phyloP scores from a whole-genome alignment of 352 stramenopile species.

The Elongisporangium anandrum region DNA sequence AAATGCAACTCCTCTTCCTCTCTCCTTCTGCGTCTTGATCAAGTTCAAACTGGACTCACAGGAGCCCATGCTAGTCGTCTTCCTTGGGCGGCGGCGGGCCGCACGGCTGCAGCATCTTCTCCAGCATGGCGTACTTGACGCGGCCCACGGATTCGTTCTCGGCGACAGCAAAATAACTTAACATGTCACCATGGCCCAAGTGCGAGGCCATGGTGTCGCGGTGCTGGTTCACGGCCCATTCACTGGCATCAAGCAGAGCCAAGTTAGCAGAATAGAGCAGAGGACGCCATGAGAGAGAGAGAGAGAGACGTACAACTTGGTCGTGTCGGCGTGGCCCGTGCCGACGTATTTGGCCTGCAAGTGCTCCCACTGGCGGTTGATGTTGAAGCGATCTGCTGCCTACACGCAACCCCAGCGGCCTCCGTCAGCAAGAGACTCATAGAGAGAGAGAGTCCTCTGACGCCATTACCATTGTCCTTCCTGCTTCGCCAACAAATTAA shows the following conservation, averaged over 20 bases:
- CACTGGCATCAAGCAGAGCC: conserved; percentile 34
- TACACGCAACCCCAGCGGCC: conserved; percentile 11
- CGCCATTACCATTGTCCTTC: neutral
- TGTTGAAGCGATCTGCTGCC: conserved; percentile 87
- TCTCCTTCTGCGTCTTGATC: too few species aligned
- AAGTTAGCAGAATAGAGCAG: conserved; percentile 2
- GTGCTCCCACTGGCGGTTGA: conserved; percentile 93
- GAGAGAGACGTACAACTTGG: conserved; percentile 89
- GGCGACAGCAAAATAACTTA: conserved; percentile 96
- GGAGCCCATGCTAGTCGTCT: conserved; percentile 39
- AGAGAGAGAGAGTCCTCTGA: neutral
- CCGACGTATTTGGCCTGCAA: conserved; percentile 94
- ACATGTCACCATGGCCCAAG: conserved; percentile 96
- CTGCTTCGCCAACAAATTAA: neutral
- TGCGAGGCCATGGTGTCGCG: conserved; percentile 97
- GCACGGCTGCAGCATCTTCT: conserved; percentile 85
- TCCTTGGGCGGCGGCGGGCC: conserved; percentile 68
- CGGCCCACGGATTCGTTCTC: conserved; percentile 96
- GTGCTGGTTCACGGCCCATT: conserved; percentile 99
- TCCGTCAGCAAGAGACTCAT: neutral
- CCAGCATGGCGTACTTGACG: conserved; percentile 63
- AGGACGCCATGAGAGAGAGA: neutral
- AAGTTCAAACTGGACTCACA: too few species aligned
- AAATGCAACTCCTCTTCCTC: neutral
- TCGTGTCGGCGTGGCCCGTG: conserved; percentile 95